Base-by-base conservation (phyloP, 2,329 filamentous ascomycete species). In the Fusarium sp. region DNA sequence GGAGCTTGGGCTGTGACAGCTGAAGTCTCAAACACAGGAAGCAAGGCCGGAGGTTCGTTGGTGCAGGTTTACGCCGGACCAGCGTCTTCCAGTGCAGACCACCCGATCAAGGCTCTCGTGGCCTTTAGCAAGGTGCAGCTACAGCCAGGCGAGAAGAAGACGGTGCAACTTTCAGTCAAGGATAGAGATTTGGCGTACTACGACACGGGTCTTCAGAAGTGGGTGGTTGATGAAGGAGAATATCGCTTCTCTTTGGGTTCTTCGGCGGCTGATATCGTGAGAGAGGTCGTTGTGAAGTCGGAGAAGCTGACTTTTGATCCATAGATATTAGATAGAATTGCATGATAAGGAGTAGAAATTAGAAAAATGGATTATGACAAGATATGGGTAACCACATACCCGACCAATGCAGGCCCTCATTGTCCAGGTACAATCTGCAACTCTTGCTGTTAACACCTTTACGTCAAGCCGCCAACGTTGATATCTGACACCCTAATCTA, bases 11-110 rank as follows among this genome's bases (percentile, higher is more conserved):
- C 75, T 7, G 86, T 89, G 4, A 82, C 82, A 0, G 82, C 89
- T 5, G 84, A 83, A 0, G 82, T 94, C 7, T 85, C 85, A 35
- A 94, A 94, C 78, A 88, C 85, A 0, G 92, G 92, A 18, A 45
- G 67, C 0, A 75, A 84, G 0, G 77, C 82, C 2, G 89, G 89
- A 24, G 82, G 85, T 13, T 83, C 84, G 14, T 86, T 91, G 10
- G 86, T 90, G 1, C 90, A 92, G 64, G 74, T 90, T 8, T 92
- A 91, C 77, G 78, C 65, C 4, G 78, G 78, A 5, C 69, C 62
- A 33, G 56, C 54, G 6, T 58, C 64, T 4, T 22, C 37, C 1
- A 68, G 52, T 16, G 5, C 56, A 3, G 77, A 77, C 2, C 77
- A 81, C 29, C 81, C 81, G 0, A 43, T 79, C 20, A 83, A 83